Conservation (phyloP, 352 stramenopile genomes). For the Salisapilia sapeloensis region DNA sequence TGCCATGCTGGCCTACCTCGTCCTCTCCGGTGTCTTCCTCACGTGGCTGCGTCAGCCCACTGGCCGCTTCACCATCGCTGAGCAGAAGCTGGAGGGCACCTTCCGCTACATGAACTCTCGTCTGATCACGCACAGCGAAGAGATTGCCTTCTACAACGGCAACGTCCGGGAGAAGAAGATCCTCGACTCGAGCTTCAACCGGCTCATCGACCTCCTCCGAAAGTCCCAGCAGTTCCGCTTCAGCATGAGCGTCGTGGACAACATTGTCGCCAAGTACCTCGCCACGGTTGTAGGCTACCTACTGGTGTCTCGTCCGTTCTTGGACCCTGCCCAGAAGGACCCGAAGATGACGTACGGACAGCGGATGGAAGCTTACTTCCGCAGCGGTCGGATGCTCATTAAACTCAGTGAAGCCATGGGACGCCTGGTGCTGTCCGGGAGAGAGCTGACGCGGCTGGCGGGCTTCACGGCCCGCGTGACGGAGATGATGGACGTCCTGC, state of each 20-base stretch:
- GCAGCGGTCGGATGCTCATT: constrained; percentile 72
- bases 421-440: constrained; percentile 65
- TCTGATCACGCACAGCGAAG: constrained; percentile 78
- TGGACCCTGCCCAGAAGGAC: constrained; percentile 30
- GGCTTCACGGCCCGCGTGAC: constrained; percentile 63
- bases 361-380: constrained; percentile 76
- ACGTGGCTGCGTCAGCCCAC: constrained; percentile 56
- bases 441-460: constrained; percentile 67
- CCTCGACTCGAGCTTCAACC: constrained; percentile 46
- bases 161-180: constrained; percentile 73
- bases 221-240: constrained; percentile 77
- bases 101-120: constrained; percentile 82
- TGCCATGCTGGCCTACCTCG: constrained; percentile 54
- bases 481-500: constrained; percentile 65
- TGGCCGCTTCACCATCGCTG: constrained; percentile 60
- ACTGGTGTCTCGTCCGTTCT: constrained; percentile 54
- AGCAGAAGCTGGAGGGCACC: constrained; percentile 69
- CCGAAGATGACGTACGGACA: constrained; percentile 54
- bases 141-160: constrained; percentile 85
- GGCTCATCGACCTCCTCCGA: constrained; percentile 43
- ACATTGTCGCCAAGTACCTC: constrained; percentile 78
- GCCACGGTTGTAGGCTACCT: constrained; percentile 70
- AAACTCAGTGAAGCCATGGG: constrained; percentile 78
- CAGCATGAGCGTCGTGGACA: constrained; percentile 66
- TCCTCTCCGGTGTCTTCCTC: constrained; percentile 48